phyloP scores from a whole-genome alignment of 1,284 basidiomycete genomes.

The Leccinum insigne region DNA sequence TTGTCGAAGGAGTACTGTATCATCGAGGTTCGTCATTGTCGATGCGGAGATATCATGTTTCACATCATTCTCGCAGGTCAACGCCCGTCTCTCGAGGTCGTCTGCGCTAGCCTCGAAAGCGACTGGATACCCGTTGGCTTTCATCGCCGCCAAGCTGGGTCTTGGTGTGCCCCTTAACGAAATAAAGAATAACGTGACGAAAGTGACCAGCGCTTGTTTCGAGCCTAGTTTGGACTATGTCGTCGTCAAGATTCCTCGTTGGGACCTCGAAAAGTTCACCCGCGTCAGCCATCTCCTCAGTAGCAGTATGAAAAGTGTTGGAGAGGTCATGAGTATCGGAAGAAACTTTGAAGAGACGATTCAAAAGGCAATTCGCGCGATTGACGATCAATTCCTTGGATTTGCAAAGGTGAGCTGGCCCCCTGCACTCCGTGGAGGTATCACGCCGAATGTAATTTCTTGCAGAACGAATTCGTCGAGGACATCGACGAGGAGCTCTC shows the following conservation, averaged over 20 bases:
- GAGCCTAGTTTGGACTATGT: constrained; percentile 98
- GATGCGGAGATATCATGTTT: background rate
- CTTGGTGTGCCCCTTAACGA: constrained; percentile 97
- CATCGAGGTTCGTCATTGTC: constrained; percentile 70
- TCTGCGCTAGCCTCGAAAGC: constrained; percentile 98
- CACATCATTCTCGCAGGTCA: constrained; percentile 60
- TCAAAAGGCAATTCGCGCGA: constrained; percentile 96
- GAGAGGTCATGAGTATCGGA: constrained; percentile 99
- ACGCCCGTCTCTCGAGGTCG: constrained; percentile 98
- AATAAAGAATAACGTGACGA: constrained; percentile 97
- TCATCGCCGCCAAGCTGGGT: constrained; percentile 98
- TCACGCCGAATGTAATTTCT: background rate
- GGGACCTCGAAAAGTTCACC: constrained; percentile 98
- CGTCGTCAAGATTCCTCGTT: constrained; percentile 98
- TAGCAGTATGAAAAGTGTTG: constrained; percentile 98
- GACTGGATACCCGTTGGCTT: constrained; percentile 97
- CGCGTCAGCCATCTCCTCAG: constrained; percentile 87
- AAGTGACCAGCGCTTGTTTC: constrained; percentile 96
- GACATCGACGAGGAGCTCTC: constrained; percentile 86
- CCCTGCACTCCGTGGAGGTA: background rate
- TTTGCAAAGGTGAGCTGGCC: constrained; percentile 73
- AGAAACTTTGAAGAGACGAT: constrained; percentile 98
- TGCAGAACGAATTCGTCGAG: constrained; percentile 80
- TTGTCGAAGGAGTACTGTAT: constrained; percentile 97
- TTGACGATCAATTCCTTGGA: constrained; percentile 93